Evolutionary conservation across 108 stramenopile genomes (phyloP), one percentile per base, ranked within the genome.

Genomic region (Nannochloropsis gaditana): DNA sequence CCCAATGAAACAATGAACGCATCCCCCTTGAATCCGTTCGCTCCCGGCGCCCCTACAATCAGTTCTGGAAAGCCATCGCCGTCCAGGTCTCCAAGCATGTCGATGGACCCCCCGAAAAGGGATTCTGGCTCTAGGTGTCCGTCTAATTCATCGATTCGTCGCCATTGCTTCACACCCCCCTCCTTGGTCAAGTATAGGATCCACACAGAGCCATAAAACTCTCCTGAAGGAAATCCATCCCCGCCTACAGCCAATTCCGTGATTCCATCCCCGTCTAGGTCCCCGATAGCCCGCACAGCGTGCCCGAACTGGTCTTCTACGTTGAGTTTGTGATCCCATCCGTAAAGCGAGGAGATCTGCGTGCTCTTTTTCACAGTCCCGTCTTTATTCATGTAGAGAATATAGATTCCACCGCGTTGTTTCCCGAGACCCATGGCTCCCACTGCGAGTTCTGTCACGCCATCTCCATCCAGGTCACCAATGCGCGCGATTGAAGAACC

Each of bases 151-250:
- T 73, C 59, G 19, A 73, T n/a, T n/a, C 59, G 15, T 2, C 59
- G 15, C 59, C 59, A 73, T n/a, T 73, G 15, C 59, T 73, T 73
- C 59, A 73, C 59, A 4, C 59, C 59, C 2, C 59, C 59, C 59
- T 73, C 59, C 59, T 73, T 73, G 59, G 59, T 73, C 59, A 73
- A 73, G 59, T n/a, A 73, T n/a, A 73, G n/a, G 59, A 73, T 73
- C 59, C 59, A 73, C 59, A 73, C 59, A 15, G 59, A 73, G 59
- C 59, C 59, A 73, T 73, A 73, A n/a, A 73, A 73, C 8, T 73
- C 59, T 73, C 59, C 59, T 8, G 59, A 73, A n/a, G 59, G 59
- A n/a, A 73, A 73, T n/a, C 59, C 59, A n/a, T 73, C 59, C 15
- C 59, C 59, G n/a, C 59, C 59, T n/a, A 73, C 59, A 15, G 59